These are phyloP conservation scores for Colletotrichum sp. DNA, from an alignment of 2,329 filamentous ascomycete genomes.

Conservation along the genomic window DNA sequence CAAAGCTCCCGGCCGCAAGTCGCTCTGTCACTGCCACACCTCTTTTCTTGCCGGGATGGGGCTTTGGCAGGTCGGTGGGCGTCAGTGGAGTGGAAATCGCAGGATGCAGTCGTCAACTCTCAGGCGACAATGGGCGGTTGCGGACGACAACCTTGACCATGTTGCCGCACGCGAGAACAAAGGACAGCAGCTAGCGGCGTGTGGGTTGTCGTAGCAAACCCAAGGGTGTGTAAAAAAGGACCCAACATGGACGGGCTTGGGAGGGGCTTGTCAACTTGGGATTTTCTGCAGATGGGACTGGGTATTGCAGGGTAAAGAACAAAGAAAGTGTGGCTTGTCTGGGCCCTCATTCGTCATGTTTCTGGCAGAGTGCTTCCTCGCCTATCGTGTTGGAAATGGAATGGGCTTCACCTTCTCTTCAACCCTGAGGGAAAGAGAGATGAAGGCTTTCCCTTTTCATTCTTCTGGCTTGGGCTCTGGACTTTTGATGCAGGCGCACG, in stretches of 20 bases:
- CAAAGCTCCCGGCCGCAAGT: neutral
- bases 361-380: neutral
- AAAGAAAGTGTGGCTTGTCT: slow-evolving; percentile 16
- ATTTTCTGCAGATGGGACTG: slow-evolving; percentile 9
- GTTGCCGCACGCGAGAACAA: slow-evolving; percentile 17
- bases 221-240: neutral
- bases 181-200: slow-evolving; percentile 6
- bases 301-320: slow-evolving; percentile 2
- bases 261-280: neutral
- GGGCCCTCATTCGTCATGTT: slow-evolving; percentile 17
- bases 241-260: neutral
- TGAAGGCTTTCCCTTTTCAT: neutral
- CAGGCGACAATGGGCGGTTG: slow-evolving; percentile 19
- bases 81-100: neutral
- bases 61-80: neutral
- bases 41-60: neutral
- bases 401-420: neutral
- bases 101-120: slow-evolving; percentile 12
- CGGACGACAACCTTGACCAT: slow-evolving; percentile 16
- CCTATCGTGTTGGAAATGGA: neutral
- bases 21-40: neutral
- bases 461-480: neutral
- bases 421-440: neutral
- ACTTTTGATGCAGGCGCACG: neutral
- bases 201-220: slow-evolving; percentile 9